Evolutionary conservation across 495 filamentous ascomycete species (phyloP).

Genomic region (Elasticomyces elasticus): DNA sequence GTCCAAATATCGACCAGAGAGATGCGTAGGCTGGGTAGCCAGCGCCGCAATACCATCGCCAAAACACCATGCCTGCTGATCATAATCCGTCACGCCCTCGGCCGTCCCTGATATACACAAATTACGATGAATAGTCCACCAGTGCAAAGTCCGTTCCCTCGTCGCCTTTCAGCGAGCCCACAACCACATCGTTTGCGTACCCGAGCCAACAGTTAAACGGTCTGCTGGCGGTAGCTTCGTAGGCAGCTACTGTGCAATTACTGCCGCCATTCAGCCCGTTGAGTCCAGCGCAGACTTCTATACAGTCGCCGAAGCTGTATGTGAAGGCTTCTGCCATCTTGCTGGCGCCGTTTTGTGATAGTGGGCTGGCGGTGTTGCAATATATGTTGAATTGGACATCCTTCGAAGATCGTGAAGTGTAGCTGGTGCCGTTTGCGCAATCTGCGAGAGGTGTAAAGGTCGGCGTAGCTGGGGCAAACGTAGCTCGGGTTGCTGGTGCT

Average conservation of each 20-base stretch:
- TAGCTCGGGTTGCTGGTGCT: not conserved
- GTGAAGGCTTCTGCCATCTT: conserved; percentile 12
- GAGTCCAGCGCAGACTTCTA: conserved; percentile 17
- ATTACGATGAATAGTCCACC: not conserved
- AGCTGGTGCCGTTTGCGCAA: conserved; percentile 12
- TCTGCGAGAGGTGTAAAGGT: conserved; percentile 16
- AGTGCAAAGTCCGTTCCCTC: conserved; percentile 7
- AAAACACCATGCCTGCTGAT: conserved; percentile 1
- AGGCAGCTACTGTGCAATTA: conserved; percentile 13
- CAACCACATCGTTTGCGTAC: not conserved
- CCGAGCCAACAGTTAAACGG: conserved; percentile 17
- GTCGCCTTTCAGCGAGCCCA: not conserved
- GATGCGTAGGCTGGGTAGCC: no score
- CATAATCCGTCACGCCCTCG: not conserved
- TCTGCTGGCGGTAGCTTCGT: not conserved
- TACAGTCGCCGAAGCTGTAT: conserved; percentile 19
- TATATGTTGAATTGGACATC: conserved; percentile 14
- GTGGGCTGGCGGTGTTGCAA: conserved; percentile 12
- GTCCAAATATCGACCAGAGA: no score
- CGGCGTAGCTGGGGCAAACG: conserved; percentile 14
- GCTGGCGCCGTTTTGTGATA: not conserved
- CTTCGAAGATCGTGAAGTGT: conserved; percentile 13
- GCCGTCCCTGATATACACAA: not conserved
- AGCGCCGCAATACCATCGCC: no score
- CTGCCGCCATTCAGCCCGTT: not conserved